These are phyloP conservation scores for Amanita pallidorosea DNA, from an alignment of 768 basidiomycete species.

Conservation along the genomic window DNA sequence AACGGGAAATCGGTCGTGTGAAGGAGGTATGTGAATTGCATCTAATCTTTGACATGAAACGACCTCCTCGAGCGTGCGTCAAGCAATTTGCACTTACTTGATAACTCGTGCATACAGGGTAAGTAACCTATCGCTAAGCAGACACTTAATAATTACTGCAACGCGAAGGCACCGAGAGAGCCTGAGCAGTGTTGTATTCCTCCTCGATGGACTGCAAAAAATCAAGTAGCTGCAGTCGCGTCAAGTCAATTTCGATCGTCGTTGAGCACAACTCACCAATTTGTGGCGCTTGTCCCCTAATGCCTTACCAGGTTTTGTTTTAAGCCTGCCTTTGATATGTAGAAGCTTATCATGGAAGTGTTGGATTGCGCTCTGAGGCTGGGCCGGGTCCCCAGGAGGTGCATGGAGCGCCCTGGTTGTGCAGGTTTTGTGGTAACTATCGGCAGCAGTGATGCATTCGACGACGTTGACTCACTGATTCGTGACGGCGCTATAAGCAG, in stretches of 20 bases:
- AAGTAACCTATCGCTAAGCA: neutral
- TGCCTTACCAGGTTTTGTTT: slow-evolving; percentile 60
- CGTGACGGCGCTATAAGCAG: slow-evolving; percentile 47
- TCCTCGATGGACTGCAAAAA: slow-evolving; percentile 51
- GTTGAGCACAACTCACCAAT: slow-evolving; percentile 30
- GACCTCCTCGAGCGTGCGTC: neutral
- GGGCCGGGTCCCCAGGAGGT: slow-evolving; percentile 34
- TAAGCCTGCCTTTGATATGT: slow-evolving; percentile 61
- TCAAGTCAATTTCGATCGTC: neutral
- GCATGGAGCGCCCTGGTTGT: slow-evolving; percentile 30
- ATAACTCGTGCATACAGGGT: neutral
- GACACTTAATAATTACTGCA: neutral
- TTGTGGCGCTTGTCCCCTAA: slow-evolving; percentile 66
- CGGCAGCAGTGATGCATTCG: neutral
- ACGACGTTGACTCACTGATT: slow-evolving; percentile 31
- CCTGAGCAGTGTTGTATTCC: slow-evolving; percentile 25
- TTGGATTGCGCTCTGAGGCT: slow-evolving; percentile 46
- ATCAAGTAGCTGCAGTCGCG: slow-evolving; percentile 39
- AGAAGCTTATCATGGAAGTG: slow-evolving; percentile 87
- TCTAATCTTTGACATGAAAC: neutral
- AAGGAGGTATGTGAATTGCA: neutral
- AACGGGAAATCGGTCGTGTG: neutral
- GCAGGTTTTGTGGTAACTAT: slow-evolving; percentile 1
- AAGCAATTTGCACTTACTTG: neutral
- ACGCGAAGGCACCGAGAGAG: neutral